Base-by-base conservation (phyloP, 805 yeast genomes). In the Pichia heedii region DNA sequence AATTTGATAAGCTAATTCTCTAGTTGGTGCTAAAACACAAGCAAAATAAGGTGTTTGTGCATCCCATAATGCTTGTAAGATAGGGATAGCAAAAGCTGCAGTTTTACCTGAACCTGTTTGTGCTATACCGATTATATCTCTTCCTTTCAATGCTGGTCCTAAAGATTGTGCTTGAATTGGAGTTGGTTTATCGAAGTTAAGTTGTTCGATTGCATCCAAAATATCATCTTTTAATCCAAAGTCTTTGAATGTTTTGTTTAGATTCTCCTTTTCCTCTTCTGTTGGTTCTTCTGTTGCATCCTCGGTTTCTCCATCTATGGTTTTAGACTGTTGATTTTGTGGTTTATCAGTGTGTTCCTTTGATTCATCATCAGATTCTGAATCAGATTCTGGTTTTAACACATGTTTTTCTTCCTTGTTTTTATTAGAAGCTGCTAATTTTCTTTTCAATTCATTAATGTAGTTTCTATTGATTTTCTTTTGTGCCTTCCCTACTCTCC, bases 101-200 rank as follows among this genome's bases (percentile, higher is more conserved):
- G 98, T 93, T 63, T 90, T 90, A 50, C 98, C 98, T 4, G 96
- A 86, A 37, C 98, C 98, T 0, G 98, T 90, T 58, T 90, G 96
- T 0, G 98, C 98, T 49, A 90, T 73, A 13, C 98, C 98, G 57
- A 90, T 88, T 38, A 90, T 81, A 65, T 90, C 98, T 51, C 87
- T 78, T 4, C 96, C 96, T 52, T 82, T 77, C 18, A 93, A 65
- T 3, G 96, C 96, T 51, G 84, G 83, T 1, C 97, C 97, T 49
- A 90, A 84, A 12, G 96, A 76, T 62, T 86, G 87, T 8, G 81
- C 75, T 66, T 90, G 98, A 61, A 90, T 93, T 11, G 97, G 96
- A 0, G 97, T 89, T 35, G 98, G 97, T 51, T 73, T 78, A 16
- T 76, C 69, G 62, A 72, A 93, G 45, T 86, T 83, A 66, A 93